phyloP scores from a whole-genome alignment of 2,329 filamentous ascomycete genomes.

The Fusarium sp. region DNA sequence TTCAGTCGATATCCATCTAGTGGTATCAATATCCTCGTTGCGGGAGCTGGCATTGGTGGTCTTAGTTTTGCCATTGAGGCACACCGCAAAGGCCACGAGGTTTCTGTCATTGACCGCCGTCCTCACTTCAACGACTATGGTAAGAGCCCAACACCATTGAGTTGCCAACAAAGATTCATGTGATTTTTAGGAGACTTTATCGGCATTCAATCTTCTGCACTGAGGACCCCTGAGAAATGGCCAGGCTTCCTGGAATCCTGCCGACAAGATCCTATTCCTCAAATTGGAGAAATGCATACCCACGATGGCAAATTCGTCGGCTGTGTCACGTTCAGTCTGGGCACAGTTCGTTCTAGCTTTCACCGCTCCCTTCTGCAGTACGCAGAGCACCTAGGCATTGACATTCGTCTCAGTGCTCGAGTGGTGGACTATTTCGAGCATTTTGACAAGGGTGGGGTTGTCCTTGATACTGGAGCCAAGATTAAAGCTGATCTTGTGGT shows the following conservation, averaged over 20 bases:
- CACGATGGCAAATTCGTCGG: not conserved
- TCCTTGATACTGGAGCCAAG: not conserved
- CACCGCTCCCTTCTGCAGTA: not conserved
- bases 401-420: not conserved
- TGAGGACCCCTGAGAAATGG: not conserved
- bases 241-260: not conserved
- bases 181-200: not conserved
- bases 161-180: not conserved
- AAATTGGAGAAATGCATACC: not conserved
- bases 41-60: not conserved
- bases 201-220: not conserved
- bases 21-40: not conserved
- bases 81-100: slow-evolving; percentile 16
- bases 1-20: not conserved
- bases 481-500: not conserved
- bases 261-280: not conserved
- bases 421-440: not conserved
- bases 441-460: not conserved
- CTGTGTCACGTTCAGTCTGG: not conserved
- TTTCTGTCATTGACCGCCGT: not conserved
- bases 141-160: not conserved
- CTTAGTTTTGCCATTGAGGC: slow-evolving; percentile 22
- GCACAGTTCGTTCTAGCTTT: not conserved
- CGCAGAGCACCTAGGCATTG: not conserved
- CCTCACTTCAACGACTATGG: not conserved